Percentiles rank a stretch among this genome's conserved stretches.
phyloP scores from a whole-genome alignment of 2,329 filamentous ascomycete genomes.

The Verticillium zaregamsianum region DNA sequence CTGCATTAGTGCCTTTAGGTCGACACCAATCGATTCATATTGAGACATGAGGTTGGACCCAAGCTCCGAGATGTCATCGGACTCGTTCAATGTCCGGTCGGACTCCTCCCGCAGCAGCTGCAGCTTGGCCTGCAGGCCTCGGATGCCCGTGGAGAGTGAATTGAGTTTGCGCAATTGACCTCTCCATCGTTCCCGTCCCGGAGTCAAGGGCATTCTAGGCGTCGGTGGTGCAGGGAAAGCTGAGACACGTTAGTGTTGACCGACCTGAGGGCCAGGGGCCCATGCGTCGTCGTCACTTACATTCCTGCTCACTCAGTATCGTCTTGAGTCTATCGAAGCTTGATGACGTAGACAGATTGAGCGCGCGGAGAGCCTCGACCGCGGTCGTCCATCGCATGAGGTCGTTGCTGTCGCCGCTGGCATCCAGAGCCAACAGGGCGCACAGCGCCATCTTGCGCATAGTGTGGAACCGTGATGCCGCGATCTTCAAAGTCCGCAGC shows the following conservation, averaged over 20 bases:
- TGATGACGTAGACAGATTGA: slow-evolving; percentile 57
- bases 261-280: background rate
- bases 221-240: slow-evolving; percentile 51
- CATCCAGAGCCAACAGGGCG: slow-evolving; percentile 82
- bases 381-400: slow-evolving; percentile 75
- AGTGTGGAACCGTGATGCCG: slow-evolving; percentile 75
- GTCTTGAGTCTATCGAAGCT: slow-evolving; percentile 63
- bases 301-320: slow-evolving; percentile 75
- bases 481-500: slow-evolving; percentile 74
- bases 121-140: slow-evolving; percentile 90
- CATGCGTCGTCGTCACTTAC: slow-evolving; percentile 45
- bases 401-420: slow-evolving; percentile 72
- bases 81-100: slow-evolving; percentile 70
- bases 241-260: slow-evolving; percentile 20
- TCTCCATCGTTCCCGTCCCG: slow-evolving; percentile 78
- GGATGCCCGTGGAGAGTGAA: slow-evolving; percentile 83
- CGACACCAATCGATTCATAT: slow-evolving; percentile 90
- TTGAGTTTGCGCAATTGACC: slow-evolving; percentile 85
- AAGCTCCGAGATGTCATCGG: slow-evolving; percentile 68
- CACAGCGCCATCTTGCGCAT: slow-evolving; percentile 83
- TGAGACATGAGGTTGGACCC: slow-evolving; percentile 77
- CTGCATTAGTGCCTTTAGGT: slow-evolving; percentile 73
- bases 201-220: slow-evolving; percentile 59
- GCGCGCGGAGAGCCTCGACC: slow-evolving; percentile 65
- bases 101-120: slow-evolving; percentile 89